phyloP scores from a whole-genome alignment of 1,139 yeast genomes.

The Spencermartinsiella ligniputridi region DNA sequence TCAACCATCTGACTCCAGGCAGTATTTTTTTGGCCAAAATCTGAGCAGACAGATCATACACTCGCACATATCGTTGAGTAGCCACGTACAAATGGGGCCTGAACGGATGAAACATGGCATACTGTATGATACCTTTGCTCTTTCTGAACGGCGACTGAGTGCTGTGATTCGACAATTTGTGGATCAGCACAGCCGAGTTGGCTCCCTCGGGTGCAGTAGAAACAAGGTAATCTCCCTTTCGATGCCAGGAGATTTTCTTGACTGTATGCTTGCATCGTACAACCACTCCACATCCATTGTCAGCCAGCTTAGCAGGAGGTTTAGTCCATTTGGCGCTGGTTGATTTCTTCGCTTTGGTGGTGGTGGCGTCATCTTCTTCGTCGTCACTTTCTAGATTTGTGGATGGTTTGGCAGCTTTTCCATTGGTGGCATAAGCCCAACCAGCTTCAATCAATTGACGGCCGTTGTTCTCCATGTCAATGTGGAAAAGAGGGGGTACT shows the following conservation, averaged over 20 bases:
- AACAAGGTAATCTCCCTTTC: constrained; percentile 95
- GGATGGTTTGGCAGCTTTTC: constrained; percentile 40
- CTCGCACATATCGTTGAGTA: constrained; percentile 85
- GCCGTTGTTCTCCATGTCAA: constrained; percentile 79
- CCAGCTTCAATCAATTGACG: constrained; percentile 80
- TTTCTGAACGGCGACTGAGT: constrained; percentile 97
- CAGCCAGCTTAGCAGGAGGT: constrained; percentile 61
- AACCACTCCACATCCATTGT: constrained; percentile 69
- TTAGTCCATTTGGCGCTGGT: constrained; percentile 80
- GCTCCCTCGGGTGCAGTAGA: constrained; percentile 89
- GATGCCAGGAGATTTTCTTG: constrained; percentile 89
- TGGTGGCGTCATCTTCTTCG: constrained; percentile 30
- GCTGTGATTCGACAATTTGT: constrained; percentile 88
- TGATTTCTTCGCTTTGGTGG: constrained; percentile 44
- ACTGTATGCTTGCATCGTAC: constrained; percentile 66
- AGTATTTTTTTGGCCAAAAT: constrained; percentile 72
- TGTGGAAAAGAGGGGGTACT: constrained; percentile 89
- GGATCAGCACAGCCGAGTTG: constrained; percentile 84
- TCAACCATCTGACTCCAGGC: constrained; percentile 96
- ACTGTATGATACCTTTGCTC: constrained; percentile 91
- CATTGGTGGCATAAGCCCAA: constrained; percentile 79
- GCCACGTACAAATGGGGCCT: constrained; percentile 92
- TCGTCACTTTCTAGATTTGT: constrained; percentile 20
- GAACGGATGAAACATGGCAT: constrained; percentile 95
- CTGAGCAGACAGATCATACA: constrained; percentile 88